A percentile compares a stretch with the other conserved stretches of the same genome.
Conservation (phyloP, 331 rosid genomes). For the Arachis monticola region DNA sequence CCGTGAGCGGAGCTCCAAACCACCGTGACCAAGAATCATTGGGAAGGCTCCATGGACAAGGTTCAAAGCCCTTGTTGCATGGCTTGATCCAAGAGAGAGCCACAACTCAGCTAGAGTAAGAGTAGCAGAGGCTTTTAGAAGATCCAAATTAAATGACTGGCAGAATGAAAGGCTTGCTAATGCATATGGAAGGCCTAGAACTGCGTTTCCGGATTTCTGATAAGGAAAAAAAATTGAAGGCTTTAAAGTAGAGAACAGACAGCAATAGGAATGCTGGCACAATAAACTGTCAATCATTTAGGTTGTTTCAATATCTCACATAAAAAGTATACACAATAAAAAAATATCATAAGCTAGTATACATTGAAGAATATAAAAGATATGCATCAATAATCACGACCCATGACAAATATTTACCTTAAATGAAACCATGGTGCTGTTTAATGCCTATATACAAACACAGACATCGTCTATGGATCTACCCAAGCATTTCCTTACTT, state of each 20-base stretch:
- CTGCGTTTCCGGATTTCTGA: conserved; percentile 98
- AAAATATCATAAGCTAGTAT: background rate
- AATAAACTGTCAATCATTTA: conserved; percentile 15
- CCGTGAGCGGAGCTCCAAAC: conserved; percentile 93
- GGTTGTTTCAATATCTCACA: conserved; percentile 6
- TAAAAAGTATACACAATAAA: background rate
- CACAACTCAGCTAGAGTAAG: conserved; percentile 89
- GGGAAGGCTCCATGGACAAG: conserved; percentile 90
- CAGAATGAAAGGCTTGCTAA: conserved; percentile 96
- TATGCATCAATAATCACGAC: background rate
- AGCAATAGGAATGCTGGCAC: conserved; percentile 9
- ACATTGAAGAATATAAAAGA: conserved; percentile 12
- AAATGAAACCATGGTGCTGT: conserved; percentile 1
- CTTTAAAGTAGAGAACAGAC: conserved; percentile 11
- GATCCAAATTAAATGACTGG: conserved; percentile 94
- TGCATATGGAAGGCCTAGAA: conserved; percentile 89
- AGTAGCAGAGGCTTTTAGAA: conserved; percentile 93
- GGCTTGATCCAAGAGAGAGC: conserved; percentile 92
- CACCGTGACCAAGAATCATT: conserved; percentile 98
- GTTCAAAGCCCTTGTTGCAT: conserved; percentile 84
- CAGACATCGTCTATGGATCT: background rate
- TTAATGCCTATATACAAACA: conserved; percentile 16
- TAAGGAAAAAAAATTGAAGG: conserved; percentile 38
- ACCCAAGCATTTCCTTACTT: background rate
- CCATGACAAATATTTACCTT: conserved; percentile 10